A percentile compares a stretch with the other conserved stretches of the same genome.
These are phyloP conservation scores for Amanita polypyramis DNA, from an alignment of 768 basidiomycete species.

Conservation along the genomic window DNA sequence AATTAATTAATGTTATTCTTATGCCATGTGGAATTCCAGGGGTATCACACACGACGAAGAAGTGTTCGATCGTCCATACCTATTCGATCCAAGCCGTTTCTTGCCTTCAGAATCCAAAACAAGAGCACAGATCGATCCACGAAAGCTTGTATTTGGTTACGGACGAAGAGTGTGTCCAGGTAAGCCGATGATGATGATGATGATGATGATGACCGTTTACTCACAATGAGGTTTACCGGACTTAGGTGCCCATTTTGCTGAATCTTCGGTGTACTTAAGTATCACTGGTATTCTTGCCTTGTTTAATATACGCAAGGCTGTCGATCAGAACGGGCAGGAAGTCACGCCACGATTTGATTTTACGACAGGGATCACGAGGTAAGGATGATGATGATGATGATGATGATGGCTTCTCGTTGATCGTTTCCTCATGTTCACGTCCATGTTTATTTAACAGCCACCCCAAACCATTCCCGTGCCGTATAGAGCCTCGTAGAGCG, in stretches of 20 bases:
- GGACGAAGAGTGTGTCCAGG: conserved; percentile 7
- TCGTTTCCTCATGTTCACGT: neutral
- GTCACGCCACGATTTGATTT: conserved; percentile 1
- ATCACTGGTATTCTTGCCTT: conserved; percentile 6
- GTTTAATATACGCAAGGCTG: conserved; percentile 4
- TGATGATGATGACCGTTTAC: neutral
- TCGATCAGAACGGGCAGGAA: neutral
- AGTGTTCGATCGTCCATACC: neutral
- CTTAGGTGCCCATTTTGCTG: conserved; percentile 6
- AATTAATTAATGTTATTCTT: too few species aligned
- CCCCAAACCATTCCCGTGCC: conserved; percentile 1
- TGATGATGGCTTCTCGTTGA: neutral
- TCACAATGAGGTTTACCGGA: too few species aligned
- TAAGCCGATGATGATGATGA: too few species aligned
- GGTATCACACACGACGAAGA: conserved; percentile 6
- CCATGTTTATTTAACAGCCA: neutral
- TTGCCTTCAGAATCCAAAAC: neutral
- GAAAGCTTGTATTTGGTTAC: conserved; percentile 5
- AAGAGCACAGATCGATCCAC: conserved; percentile 1
- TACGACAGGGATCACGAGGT: conserved; percentile 7
- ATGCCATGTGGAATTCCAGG: neutral
- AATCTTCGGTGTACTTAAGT: conserved; percentile 1
- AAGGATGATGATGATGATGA: neutral
- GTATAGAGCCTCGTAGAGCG: neutral
- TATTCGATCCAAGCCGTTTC: conserved; percentile 6